phyloP scores from a whole-genome alignment of 306 rosid genomes.

The Sesbania bispinosa region DNA sequence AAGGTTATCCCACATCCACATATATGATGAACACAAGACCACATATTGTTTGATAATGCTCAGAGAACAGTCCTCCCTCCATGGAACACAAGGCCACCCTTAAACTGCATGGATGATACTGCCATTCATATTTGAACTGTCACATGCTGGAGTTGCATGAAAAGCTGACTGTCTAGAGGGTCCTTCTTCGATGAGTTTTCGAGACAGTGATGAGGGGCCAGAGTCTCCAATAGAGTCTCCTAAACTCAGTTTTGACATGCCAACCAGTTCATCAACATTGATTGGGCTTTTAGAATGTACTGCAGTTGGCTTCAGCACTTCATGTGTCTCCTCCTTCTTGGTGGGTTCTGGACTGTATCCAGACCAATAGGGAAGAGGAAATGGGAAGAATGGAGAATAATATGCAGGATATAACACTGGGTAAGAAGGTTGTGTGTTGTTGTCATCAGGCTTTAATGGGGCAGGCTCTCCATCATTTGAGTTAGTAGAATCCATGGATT shows the following conservation, averaged over 20 bases:
- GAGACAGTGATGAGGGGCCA: conserved; percentile 72
- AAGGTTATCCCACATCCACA: conserved; percentile 40
- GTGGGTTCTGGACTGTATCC: conserved; percentile 52
- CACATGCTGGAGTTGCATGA: conserved; percentile 78
- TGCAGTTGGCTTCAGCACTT: conserved; percentile 92
- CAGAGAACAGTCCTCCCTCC: conserved; percentile 29
- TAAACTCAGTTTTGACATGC: conserved; percentile 91
- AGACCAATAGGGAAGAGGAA: conserved; percentile 74
- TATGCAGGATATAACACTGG: conserved; percentile 76
- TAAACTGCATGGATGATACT: conserved; percentile 84
- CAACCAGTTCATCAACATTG: conserved; percentile 89
- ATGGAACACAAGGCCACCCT: conserved; percentile 20
- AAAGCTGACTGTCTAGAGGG: conserved; percentile 95
- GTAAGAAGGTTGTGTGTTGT: conserved; percentile 41
- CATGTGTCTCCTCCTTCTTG: conserved; percentile 70
- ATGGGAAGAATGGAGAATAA: conserved; percentile 65
- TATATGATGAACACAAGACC: conserved; percentile 43
- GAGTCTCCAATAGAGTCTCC: conserved; percentile 72
- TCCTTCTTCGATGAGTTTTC: conserved; percentile 75
- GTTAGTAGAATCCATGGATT: conserved; percentile 91
- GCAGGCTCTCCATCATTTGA: conserved; percentile 81
- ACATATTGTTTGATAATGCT: conserved; percentile 36
- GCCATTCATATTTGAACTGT: conserved; percentile 54
- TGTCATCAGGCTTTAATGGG: conserved; percentile 40
- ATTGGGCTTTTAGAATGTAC: conserved; percentile 80